Base-by-base conservation (phyloP, 2,329 filamentous ascomycete species). In the Spiromastix sp. region DNA sequence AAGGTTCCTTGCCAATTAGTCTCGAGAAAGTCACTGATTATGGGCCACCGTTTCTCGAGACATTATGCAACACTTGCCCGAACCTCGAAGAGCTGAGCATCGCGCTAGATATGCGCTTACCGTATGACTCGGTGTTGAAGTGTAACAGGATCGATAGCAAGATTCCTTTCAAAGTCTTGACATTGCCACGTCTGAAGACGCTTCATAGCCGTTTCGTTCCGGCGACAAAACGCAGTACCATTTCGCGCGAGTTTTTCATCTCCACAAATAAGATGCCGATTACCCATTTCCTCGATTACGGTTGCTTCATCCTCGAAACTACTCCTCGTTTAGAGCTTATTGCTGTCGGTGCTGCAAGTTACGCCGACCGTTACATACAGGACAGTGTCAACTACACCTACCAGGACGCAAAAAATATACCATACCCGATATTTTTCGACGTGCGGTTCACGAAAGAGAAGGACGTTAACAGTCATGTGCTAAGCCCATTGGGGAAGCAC, bases 11-110 rank as follows among this genome's bases (percentile, higher is more conserved):
- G 15, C 25, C 24, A 9, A 17, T 35, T 12, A 12, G n/a, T 5
- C 13, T 35, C 4, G 33, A 35, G 25, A n/a, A 29, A 5, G 5
- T 8, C 20, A 9, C 21, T 20, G 10, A 16, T 6, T 18, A 12
- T 5, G 12, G 10, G 6, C 15, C 15, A 21, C 9, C 33, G 17
- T 35, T 35, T 12, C 16, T 35, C 21, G 17, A 9, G 8, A 9
- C 15, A 5, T 20, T 35, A 17, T 21, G 33, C 6, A 12, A 28
- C 18, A 27, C 15, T 11, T 35, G 33, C 18, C 33, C 24, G 9
- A 35, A 35, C 16, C 24, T 35, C 33, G 11, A 21, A 12, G 33
- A 35, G 16, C 25, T 35, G 4, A 17, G 33, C 12, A 17, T 35
- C 12, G 15, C 15, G 10, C n/a, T 35, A n/a, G 29, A 35, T 24